Evolutionary conservation across 2,329 filamentous ascomycete species (phyloP).

Genomic region (Teratosphaeria viscida): DNA sequence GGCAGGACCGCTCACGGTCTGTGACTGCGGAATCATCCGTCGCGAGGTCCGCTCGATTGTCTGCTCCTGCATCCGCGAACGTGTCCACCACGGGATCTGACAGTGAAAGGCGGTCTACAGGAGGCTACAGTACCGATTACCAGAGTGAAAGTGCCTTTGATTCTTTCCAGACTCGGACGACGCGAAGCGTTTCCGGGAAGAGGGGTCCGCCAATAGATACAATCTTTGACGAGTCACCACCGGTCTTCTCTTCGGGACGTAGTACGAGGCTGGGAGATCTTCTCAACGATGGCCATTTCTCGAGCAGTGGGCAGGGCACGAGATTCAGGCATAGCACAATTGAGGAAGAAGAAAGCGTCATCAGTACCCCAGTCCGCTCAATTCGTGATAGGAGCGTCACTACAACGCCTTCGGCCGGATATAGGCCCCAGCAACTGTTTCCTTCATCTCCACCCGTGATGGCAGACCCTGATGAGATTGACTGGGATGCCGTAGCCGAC

Average conservation of each 20-base stretch:
- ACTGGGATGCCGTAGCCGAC: conserved; percentile 28
- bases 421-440: conserved; percentile 24
- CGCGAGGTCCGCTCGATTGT: conserved; percentile 33
- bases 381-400: conserved; percentile 25
- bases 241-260: conserved; percentile 21
- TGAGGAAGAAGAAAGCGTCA: conserved; percentile 37
- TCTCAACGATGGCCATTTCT: conserved; percentile 37
- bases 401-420: conserved; percentile 27
- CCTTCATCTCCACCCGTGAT: conserved; percentile 37
- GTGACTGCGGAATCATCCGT: conserved; percentile 5
- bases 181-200: conserved; percentile 53
- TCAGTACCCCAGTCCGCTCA: conserved; percentile 37
- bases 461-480: conserved; percentile 27
- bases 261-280: conserved; percentile 36
- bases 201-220: conserved; percentile 64
- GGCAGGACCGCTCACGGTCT: conserved; percentile 11
- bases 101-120: conserved; percentile 55
- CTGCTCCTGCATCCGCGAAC: conserved; percentile 47
- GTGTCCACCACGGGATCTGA: conserved; percentile 61
- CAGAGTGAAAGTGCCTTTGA: conserved; percentile 70
- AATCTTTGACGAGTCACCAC: conserved; percentile 67
- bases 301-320: conserved; percentile 24
- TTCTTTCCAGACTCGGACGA: conserved; percentile 61
- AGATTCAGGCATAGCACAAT: conserved; percentile 35
- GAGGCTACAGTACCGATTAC: conserved; percentile 69